These are phyloP conservation scores for Boletus semigastroideus DNA, from an alignment of 1,284 basidiomycete genomes.

Conservation along the genomic window DNA sequence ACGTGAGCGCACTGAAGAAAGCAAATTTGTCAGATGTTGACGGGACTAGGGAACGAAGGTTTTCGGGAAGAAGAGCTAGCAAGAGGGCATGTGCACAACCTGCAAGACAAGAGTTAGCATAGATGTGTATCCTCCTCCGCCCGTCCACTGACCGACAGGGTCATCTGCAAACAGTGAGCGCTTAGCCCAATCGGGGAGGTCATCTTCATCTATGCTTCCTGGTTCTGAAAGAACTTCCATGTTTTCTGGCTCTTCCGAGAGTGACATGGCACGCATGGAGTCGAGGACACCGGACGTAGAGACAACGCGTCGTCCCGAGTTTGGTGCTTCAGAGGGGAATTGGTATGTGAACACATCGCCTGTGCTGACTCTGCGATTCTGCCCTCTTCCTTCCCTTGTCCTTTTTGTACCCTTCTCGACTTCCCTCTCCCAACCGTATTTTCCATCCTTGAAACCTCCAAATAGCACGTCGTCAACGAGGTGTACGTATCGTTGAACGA, in stretches of 20 bases:
- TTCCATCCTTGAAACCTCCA: slow-evolving; percentile 49
- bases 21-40: slow-evolving; percentile 37
- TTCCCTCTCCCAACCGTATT: slow-evolving; percentile 57
- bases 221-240: slow-evolving; percentile 52
- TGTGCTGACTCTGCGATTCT: slow-evolving; percentile 52
- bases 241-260: slow-evolving; percentile 62
- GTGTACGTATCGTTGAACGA: slow-evolving; percentile 63
- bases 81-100: slow-evolving; percentile 62
- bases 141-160: slow-evolving; percentile 50
- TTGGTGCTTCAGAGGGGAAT: slow-evolving; percentile 21
- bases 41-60: slow-evolving; percentile 47
- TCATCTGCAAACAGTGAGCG: slow-evolving; percentile 52
- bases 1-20: slow-evolving; percentile 62
- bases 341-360: slow-evolving; percentile 40
- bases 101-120: slow-evolving; percentile 29
- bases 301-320: slow-evolving; percentile 45
- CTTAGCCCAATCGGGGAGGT: slow-evolving; percentile 73
- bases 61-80: slow-evolving; percentile 42
- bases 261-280: slow-evolving; percentile 44
- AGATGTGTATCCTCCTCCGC: neutral
- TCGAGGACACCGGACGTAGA: slow-evolving; percentile 50
- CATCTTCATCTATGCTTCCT: slow-evolving; percentile 44
- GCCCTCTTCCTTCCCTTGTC: slow-evolving; percentile 38
- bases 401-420: slow-evolving; percentile 43
- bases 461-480: slow-evolving; percentile 75